A percentile compares a stretch with the other conserved stretches of the same genome.
phyloP scores from a whole-genome alignment of 2,329 filamentous ascomycete species.

The Bretziella fagacearum region DNA sequence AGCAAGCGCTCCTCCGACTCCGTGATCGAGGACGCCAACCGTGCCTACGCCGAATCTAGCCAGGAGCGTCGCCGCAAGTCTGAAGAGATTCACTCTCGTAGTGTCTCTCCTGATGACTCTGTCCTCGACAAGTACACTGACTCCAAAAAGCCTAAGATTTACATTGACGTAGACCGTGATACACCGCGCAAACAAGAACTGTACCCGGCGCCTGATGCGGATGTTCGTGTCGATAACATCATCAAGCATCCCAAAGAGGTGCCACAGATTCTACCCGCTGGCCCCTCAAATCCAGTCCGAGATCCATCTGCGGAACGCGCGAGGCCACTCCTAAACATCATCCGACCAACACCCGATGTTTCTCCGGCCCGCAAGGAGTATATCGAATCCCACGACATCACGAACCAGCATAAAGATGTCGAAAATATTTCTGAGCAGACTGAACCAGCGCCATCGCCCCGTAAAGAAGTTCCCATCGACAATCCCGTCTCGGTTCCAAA shows the following conservation, averaged over 20 bases:
- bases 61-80: neutral
- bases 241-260: conserved; percentile 35
- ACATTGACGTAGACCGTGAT: neutral
- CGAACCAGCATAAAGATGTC: neutral
- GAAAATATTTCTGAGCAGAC: conserved; percentile 6
- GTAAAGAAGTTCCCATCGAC: no score
- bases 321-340: conserved; percentile 42
- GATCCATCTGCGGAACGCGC: conserved; percentile 39
- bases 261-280: conserved; percentile 18
- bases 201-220: conserved; percentile 44
- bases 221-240: conserved; percentile 43
- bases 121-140: conserved; percentile 37
- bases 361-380: conserved; percentile 26
- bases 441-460: neutral
- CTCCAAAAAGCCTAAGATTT: neutral
- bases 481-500: no score
- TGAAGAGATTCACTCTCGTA: conserved; percentile 20
- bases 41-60: neutral
- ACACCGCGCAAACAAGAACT: neutral
- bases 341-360: conserved; percentile 40
- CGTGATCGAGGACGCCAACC: neutral
- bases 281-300: conserved; percentile 19
- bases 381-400: neutral
- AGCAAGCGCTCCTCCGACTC: neutral
- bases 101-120: conserved; percentile 33